A percentile compares a stretch with the other conserved stretches of the same genome.
These are phyloP conservation scores for Lasiosphaeris hirsuta DNA, from an alignment of 495 filamentous ascomycete genomes.

Conservation along the genomic window DNA sequence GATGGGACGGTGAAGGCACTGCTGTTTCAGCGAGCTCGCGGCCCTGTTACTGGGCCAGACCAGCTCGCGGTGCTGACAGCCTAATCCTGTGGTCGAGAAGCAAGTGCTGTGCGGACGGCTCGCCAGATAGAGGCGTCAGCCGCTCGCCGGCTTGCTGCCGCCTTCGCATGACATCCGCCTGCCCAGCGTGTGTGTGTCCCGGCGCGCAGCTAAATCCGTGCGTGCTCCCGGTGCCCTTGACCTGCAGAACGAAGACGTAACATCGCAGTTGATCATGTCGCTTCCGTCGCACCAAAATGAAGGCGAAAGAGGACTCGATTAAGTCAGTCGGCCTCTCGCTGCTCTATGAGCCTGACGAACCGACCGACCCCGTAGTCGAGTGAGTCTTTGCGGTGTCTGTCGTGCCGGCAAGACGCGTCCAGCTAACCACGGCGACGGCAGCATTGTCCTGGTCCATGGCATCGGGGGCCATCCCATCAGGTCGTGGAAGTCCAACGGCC, in stretches of 20 bases:
- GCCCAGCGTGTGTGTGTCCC: slow-evolving; percentile 1
- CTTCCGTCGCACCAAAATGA: slow-evolving; percentile 24
- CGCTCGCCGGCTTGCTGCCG: slow-evolving; percentile 8
- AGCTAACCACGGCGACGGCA: slow-evolving; percentile 8
- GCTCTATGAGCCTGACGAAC: slow-evolving; percentile 36
- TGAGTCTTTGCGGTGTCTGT: slow-evolving; percentile 17
- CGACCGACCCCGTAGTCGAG: slow-evolving; percentile 30
- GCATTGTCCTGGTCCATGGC: slow-evolving; percentile 36
- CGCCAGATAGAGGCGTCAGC: background rate
- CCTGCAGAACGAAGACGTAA: background rate
- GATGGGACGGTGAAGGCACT: slow-evolving; percentile 9
- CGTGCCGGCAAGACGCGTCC: background rate
- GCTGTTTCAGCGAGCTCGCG: slow-evolving; percentile 16
- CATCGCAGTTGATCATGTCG: slow-evolving; percentile 15
- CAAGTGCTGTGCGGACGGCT: slow-evolving; percentile 6
- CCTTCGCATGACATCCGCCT: slow-evolving; percentile 12
- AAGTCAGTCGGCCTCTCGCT: slow-evolving; percentile 36
- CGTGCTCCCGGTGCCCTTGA: slow-evolving; percentile 2
- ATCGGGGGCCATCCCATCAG: slow-evolving; percentile 37
- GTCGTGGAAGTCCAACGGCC: slow-evolving; percentile 29
- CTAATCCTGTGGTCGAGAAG: slow-evolving; percentile 2
- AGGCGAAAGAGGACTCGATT: slow-evolving; percentile 24
- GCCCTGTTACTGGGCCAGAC: background rate
- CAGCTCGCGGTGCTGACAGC: slow-evolving; percentile 3
- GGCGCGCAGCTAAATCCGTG: slow-evolving; percentile 12